Evolutionary conservation across 2,329 filamentous ascomycete genomes (phyloP), one percentile per base, ranked within the genome.

Genomic region (Penicillium polonicum): DNA sequence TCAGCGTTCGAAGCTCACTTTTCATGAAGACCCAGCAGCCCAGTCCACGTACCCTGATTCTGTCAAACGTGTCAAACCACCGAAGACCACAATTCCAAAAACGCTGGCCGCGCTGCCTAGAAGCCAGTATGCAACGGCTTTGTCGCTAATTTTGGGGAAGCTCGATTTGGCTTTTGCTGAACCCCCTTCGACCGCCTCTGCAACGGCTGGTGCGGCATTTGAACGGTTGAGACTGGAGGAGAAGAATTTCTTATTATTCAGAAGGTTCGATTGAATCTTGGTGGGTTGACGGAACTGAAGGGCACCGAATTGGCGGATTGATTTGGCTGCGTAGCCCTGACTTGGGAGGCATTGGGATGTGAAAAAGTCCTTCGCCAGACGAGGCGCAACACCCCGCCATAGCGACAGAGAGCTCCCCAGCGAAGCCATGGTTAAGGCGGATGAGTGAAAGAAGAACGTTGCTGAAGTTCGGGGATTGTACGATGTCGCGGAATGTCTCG

Each of bases 21-120:
- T 35, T 23, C 3, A n/a, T 49, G 19, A 35, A 31, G 0, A 23
- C 2, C 7, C 27, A 48, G 6, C 38, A 36, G 4, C 4, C 29
- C 13, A 25, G 4, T 1, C 25, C 13, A 64, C 57, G 21, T 48
- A 96, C 92, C 92, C 94, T 65, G 94, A 99, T 78, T 99, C 94
- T 4, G 94, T 99, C 66, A 99, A 82, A 58, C 94, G 83, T 31
- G 94, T 99, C 66, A 99, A 81, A 6, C 94, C 94, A 57, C 94
- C 94, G 75, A 95, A 96, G 44, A 99, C 85, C 51, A 99, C 92
- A 68, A 99, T 96, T 59, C 94, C 94, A 76, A 97, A 99, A 52
- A 97, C 94, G 73, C 91, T 95, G 43, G 85, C 89, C 1, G 94
- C 92, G 67, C 92, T 97, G 46, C 87, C 93, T 55, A 99, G 79